Base-by-base conservation (phyloP, 73 alveolate species). In the Paramecium biaurelia region DNA sequence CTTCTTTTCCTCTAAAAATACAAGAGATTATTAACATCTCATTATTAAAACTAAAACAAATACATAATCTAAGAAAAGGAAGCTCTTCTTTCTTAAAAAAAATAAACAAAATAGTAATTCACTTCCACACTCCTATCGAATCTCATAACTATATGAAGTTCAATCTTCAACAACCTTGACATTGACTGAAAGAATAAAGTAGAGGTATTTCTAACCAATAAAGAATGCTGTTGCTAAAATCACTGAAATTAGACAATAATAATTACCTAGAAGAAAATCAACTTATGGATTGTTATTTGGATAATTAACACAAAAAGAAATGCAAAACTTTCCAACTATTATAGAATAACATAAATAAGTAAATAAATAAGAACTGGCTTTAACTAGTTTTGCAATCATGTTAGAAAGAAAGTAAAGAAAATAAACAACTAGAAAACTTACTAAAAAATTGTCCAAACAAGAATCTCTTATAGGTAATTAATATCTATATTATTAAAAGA, bases 151-250 rank as follows among this genome's bases (percentile, higher is more conserved):
- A 26, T 49, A 30, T 11, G 84, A 24, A 9, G 24, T 11, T 53
- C 68, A 53, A 18, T 18, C 4, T 53, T 53, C 12, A 18, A 18
- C 28, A 53, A 63, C 24, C 24, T 9, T 63, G 47, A 26, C 45
- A 15, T 30, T 63, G 24, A 26, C 20, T 20, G 84, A 30, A 26
- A 63, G 84, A 12, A 30, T 63, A 12, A 32, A 14, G 45, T 26
- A 63, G 20, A 7, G 24, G 24, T 63, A 63, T 32, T 32, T 63
- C 47, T 11, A 32, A 63, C 84, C 41, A 12, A 5, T 63, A 26
- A 63, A 63, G 53, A 63, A 63, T 63, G 84, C 45, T 63, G 84
- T 63, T 63, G 84, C 84, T 14, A 63, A 14, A 63, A 63, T 63
- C 45, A 63, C 45, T 63, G 84, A 63, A 63, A 30, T 63, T 30